phyloP scores from a whole-genome alignment of 768 basidiomycete species.

The Paxillus involutus region DNA sequence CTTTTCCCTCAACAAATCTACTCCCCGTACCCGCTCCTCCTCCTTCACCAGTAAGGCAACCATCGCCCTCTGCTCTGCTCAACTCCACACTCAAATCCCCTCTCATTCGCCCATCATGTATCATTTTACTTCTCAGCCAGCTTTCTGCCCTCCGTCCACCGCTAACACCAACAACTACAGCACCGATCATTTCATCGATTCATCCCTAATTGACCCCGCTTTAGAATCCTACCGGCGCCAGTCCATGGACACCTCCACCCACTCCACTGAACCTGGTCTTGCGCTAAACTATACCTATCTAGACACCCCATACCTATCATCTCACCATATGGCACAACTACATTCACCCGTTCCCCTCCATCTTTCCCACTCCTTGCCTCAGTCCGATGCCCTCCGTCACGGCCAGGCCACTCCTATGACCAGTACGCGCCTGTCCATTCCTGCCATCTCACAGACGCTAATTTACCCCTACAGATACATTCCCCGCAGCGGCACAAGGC shows the following conservation, averaged over 20 bases:
- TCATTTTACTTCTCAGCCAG: neutral
- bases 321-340: conserved; percentile 14
- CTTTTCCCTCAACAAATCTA: too few species aligned
- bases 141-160: neutral
- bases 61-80: neutral
- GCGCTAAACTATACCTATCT: conserved; percentile 13
- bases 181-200: conserved; percentile 11
- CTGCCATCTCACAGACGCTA: conserved; percentile 12
- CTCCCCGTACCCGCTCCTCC: neutral
- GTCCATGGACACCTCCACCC: neutral
- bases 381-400: neutral
- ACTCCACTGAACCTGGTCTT: neutral
- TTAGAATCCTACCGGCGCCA: neutral
- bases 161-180: neutral
- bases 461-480: conserved; percentile 9
- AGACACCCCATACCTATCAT: conserved; percentile 7
- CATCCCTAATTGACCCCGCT: conserved; percentile 1
- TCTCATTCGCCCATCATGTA: neutral
- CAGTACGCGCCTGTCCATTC: conserved; percentile 3
- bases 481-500: neutral
- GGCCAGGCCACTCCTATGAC: conserved; percentile 1
- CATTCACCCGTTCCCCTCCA: conserved; percentile 31
- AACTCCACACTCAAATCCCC: conserved; percentile 3
- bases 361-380: conserved; percentile 14
- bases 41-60: too few species aligned